phyloP scores from a whole-genome alignment of 106 monocot genomes.

The Cymbidium sinense region DNA sequence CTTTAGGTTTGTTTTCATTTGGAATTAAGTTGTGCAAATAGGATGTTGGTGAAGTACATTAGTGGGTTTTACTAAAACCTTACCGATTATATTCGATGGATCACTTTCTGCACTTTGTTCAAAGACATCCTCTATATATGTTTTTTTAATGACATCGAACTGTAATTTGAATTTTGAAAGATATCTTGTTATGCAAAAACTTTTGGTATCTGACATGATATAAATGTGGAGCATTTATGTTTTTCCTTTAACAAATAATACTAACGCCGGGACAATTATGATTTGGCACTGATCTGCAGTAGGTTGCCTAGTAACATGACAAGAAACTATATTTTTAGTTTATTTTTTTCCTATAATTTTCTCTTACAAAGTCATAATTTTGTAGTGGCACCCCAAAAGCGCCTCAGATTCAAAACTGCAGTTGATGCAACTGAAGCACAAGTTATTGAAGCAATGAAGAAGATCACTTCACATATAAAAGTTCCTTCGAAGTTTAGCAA shows the following conservation, averaged over 20 bases:
- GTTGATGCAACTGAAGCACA: conserved; percentile 73
- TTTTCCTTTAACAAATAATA: neutral
- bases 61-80: too few relatives aligned
- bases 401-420: conserved; percentile 73
- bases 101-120: too few relatives aligned
- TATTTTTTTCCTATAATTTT: neutral
- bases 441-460: conserved; percentile 87
- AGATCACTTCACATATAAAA: conserved; percentile 87
- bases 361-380: conserved; percentile 1
- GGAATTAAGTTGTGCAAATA: too few relatives aligned
- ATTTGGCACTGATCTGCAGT: neutral
- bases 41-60: too few relatives aligned
- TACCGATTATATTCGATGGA: too few relatives aligned
- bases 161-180: too few relatives aligned
- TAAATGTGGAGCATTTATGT: too few relatives aligned
- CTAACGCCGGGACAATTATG: neutral
- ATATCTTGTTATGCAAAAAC: too few relatives aligned
- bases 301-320: neutral
- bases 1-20: too few relatives aligned
- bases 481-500: conserved; percentile 87
- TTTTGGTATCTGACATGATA: too few relatives aligned
- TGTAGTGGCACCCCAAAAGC: conserved; percentile 32
- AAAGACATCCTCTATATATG: too few relatives aligned
- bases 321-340: neutral
- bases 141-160: too few relatives aligned